Conservation (phyloP, 2,329 filamentous ascomycete species). For the Cryphonectria parasitica region DNA sequence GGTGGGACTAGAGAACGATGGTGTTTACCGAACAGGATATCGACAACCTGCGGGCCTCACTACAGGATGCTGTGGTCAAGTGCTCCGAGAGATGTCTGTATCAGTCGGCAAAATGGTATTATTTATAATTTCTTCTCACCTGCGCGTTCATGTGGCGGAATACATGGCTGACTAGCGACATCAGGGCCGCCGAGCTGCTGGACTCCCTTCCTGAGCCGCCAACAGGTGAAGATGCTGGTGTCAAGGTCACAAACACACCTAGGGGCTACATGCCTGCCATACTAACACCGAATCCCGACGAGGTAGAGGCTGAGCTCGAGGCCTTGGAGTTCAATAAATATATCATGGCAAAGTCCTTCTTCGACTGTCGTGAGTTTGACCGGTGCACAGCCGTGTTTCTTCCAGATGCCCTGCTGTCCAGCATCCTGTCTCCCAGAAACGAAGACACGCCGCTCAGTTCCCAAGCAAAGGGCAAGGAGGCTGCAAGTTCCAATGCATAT, state of each 20-base stretch:
- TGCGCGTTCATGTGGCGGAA: neutral
- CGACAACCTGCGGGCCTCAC: conserved; percentile 69
- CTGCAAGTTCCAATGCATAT: conserved; percentile 29
- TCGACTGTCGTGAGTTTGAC: conserved; percentile 94
- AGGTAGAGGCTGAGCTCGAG: conserved; percentile 75
- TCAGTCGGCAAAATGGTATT: conserved; percentile 92
- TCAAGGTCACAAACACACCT: conserved; percentile 53
- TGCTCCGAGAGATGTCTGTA: conserved; percentile 96
- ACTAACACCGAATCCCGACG: conserved; percentile 64
- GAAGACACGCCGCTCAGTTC: conserved; percentile 44
- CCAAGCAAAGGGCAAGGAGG: conserved; percentile 67
- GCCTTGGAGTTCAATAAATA: conserved; percentile 80
- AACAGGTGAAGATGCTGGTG: conserved; percentile 51
- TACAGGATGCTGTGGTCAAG: conserved; percentile 85
- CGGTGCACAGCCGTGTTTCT: conserved; percentile 89
- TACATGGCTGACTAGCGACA: conserved; percentile 3
- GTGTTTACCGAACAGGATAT: conserved; percentile 59
- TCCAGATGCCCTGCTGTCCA: conserved; percentile 75
- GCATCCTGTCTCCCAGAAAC: conserved; percentile 58
- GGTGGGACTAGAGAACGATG: conserved; percentile 43
- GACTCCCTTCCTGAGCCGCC: conserved; percentile 72
- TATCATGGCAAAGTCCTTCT: conserved; percentile 88
- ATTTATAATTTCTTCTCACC: neutral
- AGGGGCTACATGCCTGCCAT: conserved; percentile 48
- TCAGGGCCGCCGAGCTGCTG: conserved; percentile 91